These are phyloP conservation scores for Canna indica DNA, from an alignment of 176 grass and related monocot genomes.

Conservation along the genomic window DNA sequence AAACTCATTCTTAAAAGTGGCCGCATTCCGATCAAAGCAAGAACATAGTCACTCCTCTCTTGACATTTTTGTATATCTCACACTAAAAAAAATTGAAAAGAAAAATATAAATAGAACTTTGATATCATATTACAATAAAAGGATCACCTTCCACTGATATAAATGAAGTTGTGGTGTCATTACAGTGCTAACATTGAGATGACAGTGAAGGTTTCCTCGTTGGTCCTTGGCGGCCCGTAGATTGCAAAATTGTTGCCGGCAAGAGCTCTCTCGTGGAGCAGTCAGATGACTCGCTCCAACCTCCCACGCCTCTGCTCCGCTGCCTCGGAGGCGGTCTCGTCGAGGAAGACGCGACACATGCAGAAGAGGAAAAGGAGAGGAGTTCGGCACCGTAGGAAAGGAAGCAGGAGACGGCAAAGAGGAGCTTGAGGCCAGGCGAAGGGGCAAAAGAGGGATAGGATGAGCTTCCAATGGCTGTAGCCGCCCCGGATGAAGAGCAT, in stretches of 20 bases:
- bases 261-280: neutral
- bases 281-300: conserved; percentile 10
- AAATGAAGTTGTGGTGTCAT: neutral
- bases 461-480: conserved; percentile 11
- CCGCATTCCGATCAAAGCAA: too few relatives aligned
- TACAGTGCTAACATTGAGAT: conserved; percentile 17
- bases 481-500: conserved; percentile 6
- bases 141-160: neutral
- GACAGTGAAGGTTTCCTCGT: conserved; percentile 3
- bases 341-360: neutral
- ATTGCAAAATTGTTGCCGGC: too few relatives aligned
- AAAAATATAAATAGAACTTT: too few relatives aligned
- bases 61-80: too few relatives aligned
- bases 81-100: too few relatives aligned
- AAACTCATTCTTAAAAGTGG: too few relatives aligned
- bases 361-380: neutral
- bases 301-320: neutral
- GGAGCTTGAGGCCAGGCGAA: conserved; percentile 25
- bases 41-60: too few relatives aligned
- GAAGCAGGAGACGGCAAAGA: neutral
- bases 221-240: neutral
- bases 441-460: conserved; percentile 1
- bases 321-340: neutral
- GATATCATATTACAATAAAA: neutral
- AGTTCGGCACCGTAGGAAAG: conserved; percentile 1